Base-by-base conservation (phyloP, 2,329 filamentous ascomycete genomes). In the Intubia oerlemansii region DNA sequence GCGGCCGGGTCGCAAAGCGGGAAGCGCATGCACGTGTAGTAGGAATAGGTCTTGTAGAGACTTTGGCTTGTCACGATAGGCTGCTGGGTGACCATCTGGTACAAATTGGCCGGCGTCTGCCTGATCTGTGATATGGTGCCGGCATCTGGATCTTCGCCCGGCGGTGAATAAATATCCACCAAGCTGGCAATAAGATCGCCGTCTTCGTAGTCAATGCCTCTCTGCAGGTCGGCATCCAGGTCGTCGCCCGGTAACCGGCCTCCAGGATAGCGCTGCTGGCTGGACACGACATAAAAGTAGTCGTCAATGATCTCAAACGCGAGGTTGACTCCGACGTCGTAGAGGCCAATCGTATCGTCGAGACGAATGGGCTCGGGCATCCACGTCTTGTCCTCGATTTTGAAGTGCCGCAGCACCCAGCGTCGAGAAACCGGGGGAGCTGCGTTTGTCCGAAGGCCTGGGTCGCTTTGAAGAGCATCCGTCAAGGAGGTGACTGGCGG, bases 241-340 rank as follows among this genome's bases (percentile, higher is more conserved):
- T n/a, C 13, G 9, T 14, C 17, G 10, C n/a, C n/a, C n/a, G n/a
- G n/a, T n/a, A n/a, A n/a, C n/a, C n/a, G n/a, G n/a, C n/a, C n/a
- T n/a, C n/a, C 5, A 31, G 11, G 17, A 24, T n/a, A 22, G 5
- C 27, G 29, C 27, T 61, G 62, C 37, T 70, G 61, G 36, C 68
- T 82, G 0, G 75, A 76, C 5, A 82, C 49, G 0, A 62, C 71
- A 38, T 82, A 82, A 23, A 84, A 67, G 38, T 67, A 55, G 8
- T 54, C 59, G 21, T 67, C 55, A 34, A 76, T 56, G 12, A 82
- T 62, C 34, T 77, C 72, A 41, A 84, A 82, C 34, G 66, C 75
- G n/a, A 78, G 54, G 0, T 66, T 70, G 9, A 61, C 62, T 5
- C 69, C 71, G 18, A 81, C 56, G 25, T 77, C 72, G 4, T 24